These are phyloP conservation scores for Venturia effusa DNA, from an alignment of 2,329 filamentous ascomycete genomes.

Conservation along the genomic window DNA sequence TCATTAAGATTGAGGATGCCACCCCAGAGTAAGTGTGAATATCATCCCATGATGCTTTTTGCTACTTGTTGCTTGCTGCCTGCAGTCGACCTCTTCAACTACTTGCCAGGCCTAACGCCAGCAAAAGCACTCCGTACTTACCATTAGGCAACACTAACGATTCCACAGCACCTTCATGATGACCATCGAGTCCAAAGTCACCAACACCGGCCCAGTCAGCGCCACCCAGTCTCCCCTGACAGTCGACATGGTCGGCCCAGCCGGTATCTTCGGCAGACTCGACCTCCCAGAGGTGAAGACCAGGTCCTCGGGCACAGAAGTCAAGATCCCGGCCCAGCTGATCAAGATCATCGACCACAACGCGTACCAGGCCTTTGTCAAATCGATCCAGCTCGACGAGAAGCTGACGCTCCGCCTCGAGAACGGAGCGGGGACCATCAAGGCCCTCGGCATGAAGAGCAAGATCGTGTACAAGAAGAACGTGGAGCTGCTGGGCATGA, in stretches of 20 bases:
- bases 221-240: conserved; percentile 12
- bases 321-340: conserved; percentile 9
- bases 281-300: conserved; percentile 13
- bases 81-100: no score
- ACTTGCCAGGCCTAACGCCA: no score
- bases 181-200: conserved; percentile 11
- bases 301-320: conserved; percentile 5
- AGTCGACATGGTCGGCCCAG: conserved; percentile 13
- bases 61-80: not conserved
- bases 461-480: conserved; percentile 14
- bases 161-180: conserved; percentile 11
- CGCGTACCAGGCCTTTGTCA: conserved; percentile 13
- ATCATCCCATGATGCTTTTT: not conserved
- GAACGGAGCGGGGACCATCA: conserved; percentile 13
- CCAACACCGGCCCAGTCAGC: conserved; percentile 12
- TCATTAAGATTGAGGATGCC: conserved; percentile 12
- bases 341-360: conserved; percentile 13
- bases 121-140: not conserved
- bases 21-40: conserved; percentile 7
- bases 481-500: conserved; percentile 12
- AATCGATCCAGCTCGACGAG: conserved; percentile 12
- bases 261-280: conserved; percentile 12
- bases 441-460: conserved; percentile 12
- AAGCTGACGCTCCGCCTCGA: conserved; percentile 13
- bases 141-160: not conserved